Base-by-base conservation (phyloP, 768 basidiomycete species). In the Leucocoprinus leucothites region DNA sequence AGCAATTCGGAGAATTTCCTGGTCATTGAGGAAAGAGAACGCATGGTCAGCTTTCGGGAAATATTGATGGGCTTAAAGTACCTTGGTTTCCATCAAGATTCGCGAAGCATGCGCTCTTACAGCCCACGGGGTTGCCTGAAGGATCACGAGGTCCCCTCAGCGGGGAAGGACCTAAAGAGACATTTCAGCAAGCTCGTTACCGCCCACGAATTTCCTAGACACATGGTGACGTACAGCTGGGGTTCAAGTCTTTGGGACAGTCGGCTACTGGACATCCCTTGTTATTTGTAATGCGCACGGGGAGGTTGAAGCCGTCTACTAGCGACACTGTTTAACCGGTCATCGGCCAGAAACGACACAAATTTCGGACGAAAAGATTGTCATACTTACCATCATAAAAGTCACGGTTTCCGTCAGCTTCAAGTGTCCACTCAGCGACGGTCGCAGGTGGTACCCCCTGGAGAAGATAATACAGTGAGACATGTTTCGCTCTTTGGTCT, bases 221-320 rank as follows among this genome's bases (percentile, higher is more conserved):
- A 26, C 41, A 44, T 22, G 26, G 9, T 34, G 9, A 59, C 59
- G 16, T 34, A 65, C 67, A 68, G 22, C 79, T 71, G 0, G 82
- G 78, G 13, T 73, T 76, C 22, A 87, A 74, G 60, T 89, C 85
- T 28, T 84, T 79, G 1, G 81, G 71, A 63, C 85, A 89, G 57
- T 76, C 70, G 2, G 85, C 77, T 19, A 80, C 66, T 24, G 67
- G 68, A 63, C 86, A 88, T 11, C 76, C 80, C 40, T 67, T 73
- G 64, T 75, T 77, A 68, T 83, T 86, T 48, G 70, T 72, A 57
- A 89, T 82, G 9, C 71, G 66, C 61, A 84, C 64, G 16, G 87
- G 85, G 11, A 88, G 64, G 62, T 87, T 85, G 61, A 74, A 85
- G 1, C 86, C 85, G 59, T 86, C 82, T 34, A 86, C 84, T 18